Conservation (phyloP, 108 stramenopile genomes). For the Asterionellopsis glacialis region DNA sequence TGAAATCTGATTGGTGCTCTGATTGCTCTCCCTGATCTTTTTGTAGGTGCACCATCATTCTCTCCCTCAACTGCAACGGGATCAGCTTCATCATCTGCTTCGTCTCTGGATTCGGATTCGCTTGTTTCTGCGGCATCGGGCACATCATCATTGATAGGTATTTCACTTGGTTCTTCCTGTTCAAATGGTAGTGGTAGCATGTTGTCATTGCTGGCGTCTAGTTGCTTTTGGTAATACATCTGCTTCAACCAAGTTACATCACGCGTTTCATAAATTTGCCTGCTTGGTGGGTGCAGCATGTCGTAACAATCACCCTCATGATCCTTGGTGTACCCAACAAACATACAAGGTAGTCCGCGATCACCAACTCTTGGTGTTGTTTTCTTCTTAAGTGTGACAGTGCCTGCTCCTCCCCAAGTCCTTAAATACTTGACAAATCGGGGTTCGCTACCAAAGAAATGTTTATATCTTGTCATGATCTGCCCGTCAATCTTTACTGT, state of each 20-base stretch:
- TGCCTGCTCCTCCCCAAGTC: conserved; percentile 17
- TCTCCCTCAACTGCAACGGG: too few species aligned
- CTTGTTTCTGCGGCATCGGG: conserved; percentile 4
- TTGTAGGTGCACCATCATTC: neutral
- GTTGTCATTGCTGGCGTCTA: neutral
- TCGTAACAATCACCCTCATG: conserved; percentile 14
- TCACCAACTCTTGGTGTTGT: conserved; percentile 11
- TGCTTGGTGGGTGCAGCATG: conserved; percentile 20
- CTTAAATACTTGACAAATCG: conserved; percentile 11
- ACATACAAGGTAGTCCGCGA: conserved; percentile 15
- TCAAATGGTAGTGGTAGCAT: conserved; percentile 2
- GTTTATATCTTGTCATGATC: conserved; percentile 6
- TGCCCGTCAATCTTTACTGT: conserved; percentile 9
- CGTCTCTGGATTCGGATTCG: neutral
- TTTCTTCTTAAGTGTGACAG: conserved; percentile 3
- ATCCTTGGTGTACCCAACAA: conserved; percentile 18
- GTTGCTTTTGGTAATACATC: conserved; percentile 19
- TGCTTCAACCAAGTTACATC: conserved; percentile 30
- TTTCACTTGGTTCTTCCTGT: neutral
- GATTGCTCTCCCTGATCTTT: neutral
- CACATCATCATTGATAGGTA: conserved; percentile 3
- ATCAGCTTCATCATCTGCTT: conserved; percentile 7
- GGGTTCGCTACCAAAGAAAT: conserved; percentile 8
- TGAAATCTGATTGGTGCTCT: neutral
- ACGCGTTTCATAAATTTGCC: conserved; percentile 10